Conservation (phyloP, 208 protist genomes). For the Leptomonas pyrrhocoris region DNA sequence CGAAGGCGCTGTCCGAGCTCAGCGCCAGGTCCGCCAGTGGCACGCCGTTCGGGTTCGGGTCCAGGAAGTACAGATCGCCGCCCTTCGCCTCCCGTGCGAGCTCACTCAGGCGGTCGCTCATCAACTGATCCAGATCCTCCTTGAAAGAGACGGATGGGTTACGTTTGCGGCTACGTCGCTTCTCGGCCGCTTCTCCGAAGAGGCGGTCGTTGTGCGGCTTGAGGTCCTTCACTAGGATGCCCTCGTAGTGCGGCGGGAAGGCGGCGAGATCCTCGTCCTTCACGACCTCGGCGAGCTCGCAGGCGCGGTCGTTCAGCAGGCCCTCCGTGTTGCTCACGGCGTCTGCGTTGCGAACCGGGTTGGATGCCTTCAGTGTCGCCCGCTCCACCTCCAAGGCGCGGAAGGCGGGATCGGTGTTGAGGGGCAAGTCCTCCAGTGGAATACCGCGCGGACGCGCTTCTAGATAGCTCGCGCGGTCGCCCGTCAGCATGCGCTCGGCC, state of each 20-base stretch:
- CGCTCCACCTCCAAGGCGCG: constrained; percentile 65
- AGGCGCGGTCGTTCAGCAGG: constrained; percentile 73
- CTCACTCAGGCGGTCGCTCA: constrained; percentile 65
- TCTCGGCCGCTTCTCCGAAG: constrained; percentile 60
- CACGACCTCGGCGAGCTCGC: constrained; percentile 54
- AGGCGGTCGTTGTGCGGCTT: constrained; percentile 62
- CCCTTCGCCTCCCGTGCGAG: constrained; percentile 62
- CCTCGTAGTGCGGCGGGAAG: constrained; percentile 58
- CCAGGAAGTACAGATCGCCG: constrained; percentile 84
- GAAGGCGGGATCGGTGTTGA: constrained; percentile 60
- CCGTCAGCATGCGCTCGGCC: constrained; percentile 35
- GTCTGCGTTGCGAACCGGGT: constrained; percentile 38
- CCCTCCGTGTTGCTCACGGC: constrained; percentile 48
- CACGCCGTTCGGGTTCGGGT: constrained; percentile 48
- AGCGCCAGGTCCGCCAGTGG: constrained; percentile 41
- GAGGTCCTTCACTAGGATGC: constrained; percentile 54
- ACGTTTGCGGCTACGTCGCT: constrained; percentile 47
- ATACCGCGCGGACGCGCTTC: constrained; percentile 56
- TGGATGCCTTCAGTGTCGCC: constrained; percentile 42
- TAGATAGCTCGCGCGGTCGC: constrained; percentile 50
- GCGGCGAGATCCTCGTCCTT: constrained; percentile 65
- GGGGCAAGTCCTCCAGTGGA: constrained; percentile 57
- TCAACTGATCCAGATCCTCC: constrained; percentile 58
- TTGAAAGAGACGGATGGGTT: constrained; percentile 35
- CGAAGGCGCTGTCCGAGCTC: constrained; percentile 52